Base-by-base conservation (phyloP, 441 rosid genomes). In the Omphalea diandra region DNA sequence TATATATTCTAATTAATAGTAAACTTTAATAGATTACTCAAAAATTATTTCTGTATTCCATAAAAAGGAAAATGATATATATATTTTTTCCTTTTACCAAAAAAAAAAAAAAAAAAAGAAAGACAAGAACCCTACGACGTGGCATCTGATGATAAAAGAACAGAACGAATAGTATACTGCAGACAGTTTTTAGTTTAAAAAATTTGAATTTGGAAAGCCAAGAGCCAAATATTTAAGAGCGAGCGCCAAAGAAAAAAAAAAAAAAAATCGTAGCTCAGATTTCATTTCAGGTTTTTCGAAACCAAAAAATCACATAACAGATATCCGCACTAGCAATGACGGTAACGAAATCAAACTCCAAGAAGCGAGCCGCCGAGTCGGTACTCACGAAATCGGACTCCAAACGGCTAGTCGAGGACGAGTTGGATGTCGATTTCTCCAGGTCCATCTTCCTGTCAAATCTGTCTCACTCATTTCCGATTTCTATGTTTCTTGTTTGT, bases 371-470 rank as follows among this genome's bases (percentile, higher is more conserved):
- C 36, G 83, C 87, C 7, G 94, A 86, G 63, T 63, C 77, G 26
- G 67, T 73, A 36, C 82, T 82, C 70, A 63, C 73, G 67, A 86
- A 86, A 76, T 72, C 81, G 65, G 75, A 83, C 9, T 78, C 84
- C 59, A 83, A 85, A 36, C 75, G 78, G 57, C 77, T 79, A 66
- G 67, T 78, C 70, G 73, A 53, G 8, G 91, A 85, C 62, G 78
- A 75, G 36, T 63, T 84, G 61, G 97, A 91, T 76, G 79, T 79
- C 63, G 90, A 90, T 80, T 80, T 88, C 72, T 87, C 96, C 57
- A 86, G 86, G 97, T 88, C 15, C 35, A 36, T 73, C 18, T 63
- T 46, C 14, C 40, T 31, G 61, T 55, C 57, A 11, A 12, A 7
- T 33, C n/a, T 52, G 40, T 57, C 17, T 24, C 38, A 35, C 31